Evolutionary conservation across 2,329 filamentous ascomycete species (phyloP), one percentile per base, ranked within the genome.

Genomic region (Fusarium sp.): DNA sequence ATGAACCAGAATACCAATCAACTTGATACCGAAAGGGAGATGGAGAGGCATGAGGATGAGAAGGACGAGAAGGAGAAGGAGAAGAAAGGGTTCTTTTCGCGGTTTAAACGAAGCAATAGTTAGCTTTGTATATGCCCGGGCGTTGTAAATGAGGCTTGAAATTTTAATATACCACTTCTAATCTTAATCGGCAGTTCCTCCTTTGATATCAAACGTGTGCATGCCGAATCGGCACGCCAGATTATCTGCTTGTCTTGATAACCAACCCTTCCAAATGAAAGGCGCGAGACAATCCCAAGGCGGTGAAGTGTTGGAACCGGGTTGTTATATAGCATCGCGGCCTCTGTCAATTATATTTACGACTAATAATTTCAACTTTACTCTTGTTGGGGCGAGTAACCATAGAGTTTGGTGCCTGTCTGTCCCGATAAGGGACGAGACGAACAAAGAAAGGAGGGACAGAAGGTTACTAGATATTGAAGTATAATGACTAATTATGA

Each of bases 1-100:
- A 89, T 89, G 86, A 82, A 87, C 48, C 82, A 86, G 18, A 83
- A 89, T 60, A 89, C 87, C 0, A 85, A 81, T 12, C 84, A 88
- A 73, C 73, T 89, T 9, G 85, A 88, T 38, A 79, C 79, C 5
- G 80, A 85, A 51, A 74, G 80, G 51, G 76, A 81, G 39, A 49
- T 77, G 56, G 56, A 60, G 29, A 73, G 66, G 4, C 67, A 69
- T 7, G 44, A 61, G 16, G 58, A 60, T 1, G 59, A 63, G 25
- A 64, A 66, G 15, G 39, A 65, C 8, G 38, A 60, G 1, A 37
- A 62, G 10, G n/a, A 51, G 49, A 68, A 73, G 31, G 75, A 77
- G 59, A 66, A 57, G 54, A 55, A 54, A 11, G 48, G 29, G 1
- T 71, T 78, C 3, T 66, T 78, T 4, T 63, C 70, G 1, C 66